Evolutionary conservation across 768 basidiomycete species (phyloP).

Genomic region (Hebeloma cylindrosporum): DNA sequence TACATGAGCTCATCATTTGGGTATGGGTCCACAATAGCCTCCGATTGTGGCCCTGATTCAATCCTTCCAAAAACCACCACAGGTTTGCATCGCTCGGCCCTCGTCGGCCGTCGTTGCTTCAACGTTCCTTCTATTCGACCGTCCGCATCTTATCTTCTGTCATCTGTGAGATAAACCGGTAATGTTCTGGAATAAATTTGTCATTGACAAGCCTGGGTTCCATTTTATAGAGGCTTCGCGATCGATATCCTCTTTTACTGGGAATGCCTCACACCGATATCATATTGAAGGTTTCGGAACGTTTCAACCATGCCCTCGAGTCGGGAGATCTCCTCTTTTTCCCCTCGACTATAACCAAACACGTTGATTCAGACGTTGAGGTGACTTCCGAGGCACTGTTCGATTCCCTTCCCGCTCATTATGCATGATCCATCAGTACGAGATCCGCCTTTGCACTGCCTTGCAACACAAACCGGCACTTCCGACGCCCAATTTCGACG

Average conservation of each 20-base stretch:
- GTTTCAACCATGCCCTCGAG: constrained; percentile 56
- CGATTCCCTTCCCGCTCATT: not conserved
- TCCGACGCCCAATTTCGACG: constrained; percentile 41
- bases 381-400: constrained; percentile 50
- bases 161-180: too few species aligned
- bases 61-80: constrained; percentile 2
- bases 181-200: too few species aligned
- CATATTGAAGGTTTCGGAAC: constrained; percentile 50
- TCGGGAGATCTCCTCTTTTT: constrained; percentile 77
- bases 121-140: too few species aligned
- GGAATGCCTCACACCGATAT: constrained; percentile 48
- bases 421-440: constrained; percentile 57
- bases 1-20: constrained; percentile 15
- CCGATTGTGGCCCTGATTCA: not conserved
- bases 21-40: not conserved
- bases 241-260: not conserved
- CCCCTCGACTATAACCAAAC: constrained; percentile 64
- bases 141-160: too few species aligned
- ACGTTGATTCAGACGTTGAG: constrained; percentile 62
- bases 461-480: constrained; percentile 72
- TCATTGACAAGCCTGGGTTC: too few species aligned
- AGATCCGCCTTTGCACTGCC: constrained; percentile 83
- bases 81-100: too few species aligned
- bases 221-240: not conserved
- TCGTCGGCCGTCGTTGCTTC: too few species aligned